phyloP scores from a whole-genome alignment of 805 yeast genomes.

The Nakazawaea wickerhamii region DNA sequence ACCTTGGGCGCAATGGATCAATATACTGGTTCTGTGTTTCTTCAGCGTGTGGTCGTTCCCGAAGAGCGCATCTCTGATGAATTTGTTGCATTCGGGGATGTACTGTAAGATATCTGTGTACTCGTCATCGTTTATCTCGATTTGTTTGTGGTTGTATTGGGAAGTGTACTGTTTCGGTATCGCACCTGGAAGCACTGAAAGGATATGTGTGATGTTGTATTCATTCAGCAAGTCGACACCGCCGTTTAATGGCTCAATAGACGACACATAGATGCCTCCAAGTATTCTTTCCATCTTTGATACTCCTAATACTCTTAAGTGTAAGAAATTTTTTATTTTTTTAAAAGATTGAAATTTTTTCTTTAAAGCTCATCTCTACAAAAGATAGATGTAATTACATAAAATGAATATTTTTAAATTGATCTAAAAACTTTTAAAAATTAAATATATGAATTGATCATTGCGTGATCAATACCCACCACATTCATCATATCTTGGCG shows the following conservation, averaged over 20 bases:
- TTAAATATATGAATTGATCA: too few relatives aligned
- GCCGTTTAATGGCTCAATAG: constrained; percentile 58
- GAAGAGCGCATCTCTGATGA: constrained; percentile 61
- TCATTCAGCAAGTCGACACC: constrained; percentile 44
- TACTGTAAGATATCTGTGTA: constrained; percentile 58
- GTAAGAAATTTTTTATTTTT: constrained; percentile 3
- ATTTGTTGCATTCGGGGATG: constrained; percentile 55
- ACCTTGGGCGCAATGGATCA: constrained; percentile 51
- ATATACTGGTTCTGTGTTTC: constrained; percentile 37
- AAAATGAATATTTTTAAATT: not conserved
- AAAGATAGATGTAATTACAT: too few relatives aligned
- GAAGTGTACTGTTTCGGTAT: constrained; percentile 44
- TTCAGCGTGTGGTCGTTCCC: constrained; percentile 26
- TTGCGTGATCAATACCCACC: too few relatives aligned
- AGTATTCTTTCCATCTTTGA: constrained; percentile 51
- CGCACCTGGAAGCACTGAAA: constrained; percentile 64
- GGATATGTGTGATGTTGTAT: constrained; percentile 60
- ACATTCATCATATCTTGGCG: constrained; percentile 1
- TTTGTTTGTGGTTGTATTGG: constrained; percentile 48
- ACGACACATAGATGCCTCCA: constrained; percentile 77
- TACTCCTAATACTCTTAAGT: too few relatives aligned
- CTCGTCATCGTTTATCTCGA: constrained; percentile 70
- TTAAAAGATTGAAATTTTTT: not conserved
- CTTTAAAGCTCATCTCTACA: not conserved
- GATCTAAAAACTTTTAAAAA: too few relatives aligned